A percentile compares a stretch with the other conserved stretches of the same genome.
Conservation (phyloP, 306 rosid genomes). For the Acmispon strigosus region DNA sequence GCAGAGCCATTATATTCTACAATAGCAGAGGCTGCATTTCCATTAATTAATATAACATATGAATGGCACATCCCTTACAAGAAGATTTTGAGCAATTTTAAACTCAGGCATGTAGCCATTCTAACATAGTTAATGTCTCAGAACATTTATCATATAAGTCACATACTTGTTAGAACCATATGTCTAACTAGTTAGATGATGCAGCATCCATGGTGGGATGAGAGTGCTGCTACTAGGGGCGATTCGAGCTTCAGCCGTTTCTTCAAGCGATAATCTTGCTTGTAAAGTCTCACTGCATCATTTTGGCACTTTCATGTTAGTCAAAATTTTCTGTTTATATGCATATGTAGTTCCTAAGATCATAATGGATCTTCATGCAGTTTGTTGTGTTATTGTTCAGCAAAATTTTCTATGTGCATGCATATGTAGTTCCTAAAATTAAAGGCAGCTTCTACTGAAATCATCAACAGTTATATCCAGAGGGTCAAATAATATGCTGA, state of each 20-base stretch:
- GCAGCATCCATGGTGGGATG: constrained; percentile 80
- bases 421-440: too few species aligned
- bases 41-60: constrained; percentile 6
- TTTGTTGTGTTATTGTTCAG: too few species aligned
- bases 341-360: not conserved
- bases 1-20: not conserved
- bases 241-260: constrained; percentile 29
- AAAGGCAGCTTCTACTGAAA: too few species aligned
- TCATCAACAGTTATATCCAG: too few species aligned
- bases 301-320: not conserved
- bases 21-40: not conserved
- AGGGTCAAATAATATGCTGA: too few species aligned
- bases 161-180: not conserved
- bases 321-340: not conserved
- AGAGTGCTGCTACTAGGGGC: not conserved
- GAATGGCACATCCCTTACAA: not conserved
- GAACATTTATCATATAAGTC: not conserved
- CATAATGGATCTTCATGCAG: too few species aligned
- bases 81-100: not conserved
- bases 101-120: not conserved
- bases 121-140: not conserved
- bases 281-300: constrained; percentile 45
- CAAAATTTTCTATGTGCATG: too few species aligned
- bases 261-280: constrained; percentile 31
- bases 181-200: constrained; percentile 26